Percentiles rank a stretch among this genome's conserved stretches.
These are phyloP conservation scores for Trypethelium eluteriae DNA, from an alignment of 495 filamentous ascomycete species.

Conservation along the genomic window DNA sequence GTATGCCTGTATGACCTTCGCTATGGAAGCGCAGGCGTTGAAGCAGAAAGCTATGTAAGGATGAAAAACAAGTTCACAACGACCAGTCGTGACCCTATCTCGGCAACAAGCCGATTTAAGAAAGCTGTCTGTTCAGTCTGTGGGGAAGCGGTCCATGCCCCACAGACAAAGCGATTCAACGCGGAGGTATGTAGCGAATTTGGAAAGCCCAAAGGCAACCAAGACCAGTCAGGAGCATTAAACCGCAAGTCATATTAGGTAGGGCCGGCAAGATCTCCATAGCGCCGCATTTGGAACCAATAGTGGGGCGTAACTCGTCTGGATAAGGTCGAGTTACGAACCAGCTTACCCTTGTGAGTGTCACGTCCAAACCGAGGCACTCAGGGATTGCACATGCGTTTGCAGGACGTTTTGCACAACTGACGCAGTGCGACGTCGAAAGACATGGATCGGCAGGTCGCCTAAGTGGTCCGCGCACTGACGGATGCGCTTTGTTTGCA, in stretches of 20 bases:
- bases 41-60: background rate
- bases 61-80: too few species aligned
- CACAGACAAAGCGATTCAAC: background rate
- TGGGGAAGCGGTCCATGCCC: background rate
- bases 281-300: background rate
- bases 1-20: too few species aligned
- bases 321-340: background rate
- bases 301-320: background rate
- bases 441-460: background rate
- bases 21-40: background rate
- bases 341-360: background rate
- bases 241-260: background rate
- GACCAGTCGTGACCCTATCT: background rate
- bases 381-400: constrained; percentile 10
- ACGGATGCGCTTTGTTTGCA: background rate
- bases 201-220: background rate
- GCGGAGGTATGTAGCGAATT: background rate
- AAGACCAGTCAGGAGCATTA: background rate
- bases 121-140: background rate
- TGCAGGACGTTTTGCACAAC: constrained; percentile 2
- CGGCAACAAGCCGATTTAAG: background rate
- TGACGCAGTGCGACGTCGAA: background rate
- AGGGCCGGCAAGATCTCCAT: background rate
- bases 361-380: background rate
- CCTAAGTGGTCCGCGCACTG: background rate